These are phyloP conservation scores for Zarea fungicola DNA, from an alignment of 2,329 filamentous ascomycete genomes.

Conservation along the genomic window DNA sequence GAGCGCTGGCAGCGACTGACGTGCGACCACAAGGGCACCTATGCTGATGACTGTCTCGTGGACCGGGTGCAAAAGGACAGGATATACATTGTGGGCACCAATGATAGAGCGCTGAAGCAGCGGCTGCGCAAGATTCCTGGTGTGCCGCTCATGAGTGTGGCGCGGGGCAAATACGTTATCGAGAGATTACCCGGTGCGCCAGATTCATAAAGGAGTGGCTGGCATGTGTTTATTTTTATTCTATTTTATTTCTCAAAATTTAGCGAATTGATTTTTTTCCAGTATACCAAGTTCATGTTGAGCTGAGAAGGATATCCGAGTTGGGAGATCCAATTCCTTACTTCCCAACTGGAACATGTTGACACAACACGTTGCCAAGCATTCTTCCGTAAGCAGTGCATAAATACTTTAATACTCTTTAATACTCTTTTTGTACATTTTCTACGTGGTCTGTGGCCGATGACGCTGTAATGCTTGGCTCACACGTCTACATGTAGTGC, in stretches of 20 bases:
- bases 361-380: no score
- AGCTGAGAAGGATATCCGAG: no score
- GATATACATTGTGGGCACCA: constrained; percentile 74
- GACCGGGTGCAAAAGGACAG: constrained; percentile 68
- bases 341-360: no score
- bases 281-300: no score
- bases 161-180: constrained; percentile 87
- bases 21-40: constrained; percentile 83
- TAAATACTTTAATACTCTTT: no score
- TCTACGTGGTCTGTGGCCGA: no score
- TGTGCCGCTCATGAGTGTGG: constrained; percentile 74
- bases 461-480: no score
- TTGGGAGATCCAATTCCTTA: no score
- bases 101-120: constrained; percentile 75
- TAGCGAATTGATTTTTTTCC: constrained; percentile 8
- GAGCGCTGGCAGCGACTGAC: constrained; percentile 80
- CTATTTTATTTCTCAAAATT: constrained; percentile 8
- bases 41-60: constrained; percentile 79
- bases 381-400: no score
- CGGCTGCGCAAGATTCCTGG: constrained; percentile 67
- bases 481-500: no score
- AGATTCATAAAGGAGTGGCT: constrained; percentile 36
- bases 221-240: background rate
- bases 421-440: no score
- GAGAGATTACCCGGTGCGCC: constrained; percentile 84